Conservation (phyloP, 192 early-diverging fungal species). For the Linnemannia exigua region DNA sequence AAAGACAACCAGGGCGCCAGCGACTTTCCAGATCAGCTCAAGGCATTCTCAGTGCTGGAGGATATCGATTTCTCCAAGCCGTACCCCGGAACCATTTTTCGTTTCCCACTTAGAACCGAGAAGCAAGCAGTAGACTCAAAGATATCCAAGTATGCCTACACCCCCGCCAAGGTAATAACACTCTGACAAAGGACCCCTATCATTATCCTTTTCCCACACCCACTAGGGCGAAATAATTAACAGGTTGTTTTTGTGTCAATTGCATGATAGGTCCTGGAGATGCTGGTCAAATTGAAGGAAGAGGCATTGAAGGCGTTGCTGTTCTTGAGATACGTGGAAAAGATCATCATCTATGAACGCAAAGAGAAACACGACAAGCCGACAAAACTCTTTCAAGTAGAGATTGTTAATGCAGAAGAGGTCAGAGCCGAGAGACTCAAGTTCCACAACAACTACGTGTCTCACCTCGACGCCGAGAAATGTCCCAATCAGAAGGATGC, state of each 20-base stretch:
- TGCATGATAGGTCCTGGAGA: constrained; percentile 13
- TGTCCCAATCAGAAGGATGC: not conserved
- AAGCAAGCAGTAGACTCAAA: constrained; percentile 35
- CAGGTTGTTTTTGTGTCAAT: not conserved
- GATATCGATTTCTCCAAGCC: constrained; percentile 45
- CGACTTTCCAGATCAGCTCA: constrained; percentile 40
- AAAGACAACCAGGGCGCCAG: not conserved
- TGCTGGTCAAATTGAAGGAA: constrained; percentile 35
- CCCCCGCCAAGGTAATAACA: constrained; percentile 24
- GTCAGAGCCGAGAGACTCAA: constrained; percentile 12
- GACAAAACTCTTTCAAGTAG: constrained; percentile 27
- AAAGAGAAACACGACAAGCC: constrained; percentile 1
- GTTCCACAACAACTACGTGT: constrained; percentile 17
- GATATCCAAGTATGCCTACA: constrained; percentile 37
- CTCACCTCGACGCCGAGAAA: not conserved
- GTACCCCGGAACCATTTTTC: constrained; percentile 55
- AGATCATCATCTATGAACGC: constrained; percentile 48
- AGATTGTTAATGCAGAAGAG: constrained; percentile 35
- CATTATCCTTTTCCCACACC: too few species aligned
- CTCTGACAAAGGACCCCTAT: too few species aligned
- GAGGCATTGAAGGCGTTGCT: constrained; percentile 48
- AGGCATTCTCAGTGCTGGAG: constrained; percentile 22
- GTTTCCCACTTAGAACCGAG: constrained; percentile 57
- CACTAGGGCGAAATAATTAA: not conserved
- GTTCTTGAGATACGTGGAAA: constrained; percentile 52